These are phyloP conservation scores for Thielaviopsis populi DNA, from an alignment of 2,329 filamentous ascomycete genomes.

Conservation along the genomic window DNA sequence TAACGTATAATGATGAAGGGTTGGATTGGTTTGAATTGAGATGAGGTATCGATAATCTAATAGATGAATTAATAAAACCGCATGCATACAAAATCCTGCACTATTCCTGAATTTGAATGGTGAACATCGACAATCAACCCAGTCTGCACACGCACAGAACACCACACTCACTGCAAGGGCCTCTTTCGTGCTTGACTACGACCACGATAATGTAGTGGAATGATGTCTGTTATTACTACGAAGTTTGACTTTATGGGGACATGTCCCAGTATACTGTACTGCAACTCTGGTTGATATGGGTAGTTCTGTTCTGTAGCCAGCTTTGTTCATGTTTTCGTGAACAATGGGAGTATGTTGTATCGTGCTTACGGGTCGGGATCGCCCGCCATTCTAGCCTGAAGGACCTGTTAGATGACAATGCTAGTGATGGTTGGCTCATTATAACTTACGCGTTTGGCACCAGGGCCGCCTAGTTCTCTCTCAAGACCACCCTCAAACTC, in stretches of 20 bases:
- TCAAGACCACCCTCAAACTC: slow-evolving; percentile 60
- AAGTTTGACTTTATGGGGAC: neutral
- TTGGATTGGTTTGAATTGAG: neutral
- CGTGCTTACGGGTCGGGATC: slow-evolving; percentile 36
- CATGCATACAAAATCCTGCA: neutral
- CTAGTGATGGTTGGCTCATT: neutral
- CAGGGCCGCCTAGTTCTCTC: slow-evolving; percentile 57
- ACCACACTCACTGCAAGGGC: too few relatives aligned
- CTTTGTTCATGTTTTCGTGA: neutral
- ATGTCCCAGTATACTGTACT: slow-evolving; percentile 4
- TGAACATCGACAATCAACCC: neutral
- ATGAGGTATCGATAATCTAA: neutral
- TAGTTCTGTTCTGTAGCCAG: slow-evolving; percentile 3
- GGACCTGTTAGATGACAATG: slow-evolving; percentile 17
- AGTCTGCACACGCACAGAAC: too few relatives aligned
- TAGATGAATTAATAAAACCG: neutral
- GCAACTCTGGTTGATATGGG: neutral
- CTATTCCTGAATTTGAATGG: neutral
- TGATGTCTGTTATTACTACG: slow-evolving; percentile 3
- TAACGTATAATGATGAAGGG: neutral
- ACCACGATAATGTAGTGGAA: neutral
- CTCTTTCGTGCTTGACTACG: neutral
- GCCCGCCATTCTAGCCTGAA: slow-evolving; percentile 38
- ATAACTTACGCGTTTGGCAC: slow-evolving; percentile 47
- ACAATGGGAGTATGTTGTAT: neutral